Evolutionary conservation across 345 rosid species (phyloP).

Genomic region (Syzygium grande): DNA sequence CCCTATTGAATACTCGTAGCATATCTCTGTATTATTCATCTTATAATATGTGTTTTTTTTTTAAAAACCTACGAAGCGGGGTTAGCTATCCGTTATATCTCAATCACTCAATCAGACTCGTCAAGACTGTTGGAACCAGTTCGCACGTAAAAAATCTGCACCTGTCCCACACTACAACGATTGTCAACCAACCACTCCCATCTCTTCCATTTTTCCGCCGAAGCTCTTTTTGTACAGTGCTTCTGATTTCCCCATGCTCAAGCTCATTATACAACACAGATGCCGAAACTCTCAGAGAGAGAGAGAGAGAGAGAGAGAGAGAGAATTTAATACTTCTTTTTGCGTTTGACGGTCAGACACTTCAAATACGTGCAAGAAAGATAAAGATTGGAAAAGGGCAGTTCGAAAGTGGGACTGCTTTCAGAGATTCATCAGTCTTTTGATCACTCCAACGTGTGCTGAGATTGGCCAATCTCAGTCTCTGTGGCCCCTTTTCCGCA

Average conservation of each 20-base stretch:
- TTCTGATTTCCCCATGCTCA: neutral
- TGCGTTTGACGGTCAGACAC: neutral
- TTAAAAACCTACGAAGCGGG: neutral
- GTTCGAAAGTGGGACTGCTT: neutral
- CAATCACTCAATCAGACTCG: neutral
- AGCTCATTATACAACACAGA: neutral
- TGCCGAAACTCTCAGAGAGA: neutral
- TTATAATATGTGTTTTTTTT: neutral
- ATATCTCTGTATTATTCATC: neutral
- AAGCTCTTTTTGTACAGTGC: neutral
- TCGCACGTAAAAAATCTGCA: neutral
- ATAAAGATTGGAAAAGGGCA: neutral
- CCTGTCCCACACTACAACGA: neutral
- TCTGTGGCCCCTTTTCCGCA: neutral
- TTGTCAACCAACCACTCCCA: neutral
- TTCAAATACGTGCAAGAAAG: neutral
- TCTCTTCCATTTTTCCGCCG: neutral
- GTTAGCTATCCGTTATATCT: neutral
- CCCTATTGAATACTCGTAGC: neutral
- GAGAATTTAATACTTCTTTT: neutral
- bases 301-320: neutral
- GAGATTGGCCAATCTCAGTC: neutral
- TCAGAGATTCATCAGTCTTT: neutral
- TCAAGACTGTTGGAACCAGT: neutral
- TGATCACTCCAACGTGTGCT: neutral